Conservation (phyloP, 2,329 filamentous ascomycete genomes). For the Elsinoe perseae region DNA sequence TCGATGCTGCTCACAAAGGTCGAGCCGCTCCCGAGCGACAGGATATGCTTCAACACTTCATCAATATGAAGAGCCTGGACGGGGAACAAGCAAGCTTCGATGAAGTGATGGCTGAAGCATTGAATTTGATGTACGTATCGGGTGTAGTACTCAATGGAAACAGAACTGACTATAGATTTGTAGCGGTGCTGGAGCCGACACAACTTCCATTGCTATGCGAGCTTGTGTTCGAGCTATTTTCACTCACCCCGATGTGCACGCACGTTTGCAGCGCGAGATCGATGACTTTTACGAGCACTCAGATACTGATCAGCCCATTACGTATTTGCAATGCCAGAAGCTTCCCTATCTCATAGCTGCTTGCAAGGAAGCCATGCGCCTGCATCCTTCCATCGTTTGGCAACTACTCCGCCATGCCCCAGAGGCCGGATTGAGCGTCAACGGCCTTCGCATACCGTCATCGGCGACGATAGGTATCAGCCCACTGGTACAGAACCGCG, state of each 20-base stretch:
- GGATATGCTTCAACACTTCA: constrained; percentile 20
- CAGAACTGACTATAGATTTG: background rate
- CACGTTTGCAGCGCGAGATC: constrained; percentile 4
- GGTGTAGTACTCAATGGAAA: background rate
- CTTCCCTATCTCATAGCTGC: background rate
- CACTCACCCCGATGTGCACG: background rate
- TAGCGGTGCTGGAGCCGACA: constrained; percentile 17
- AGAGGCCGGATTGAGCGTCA: background rate
- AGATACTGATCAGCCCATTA: background rate
- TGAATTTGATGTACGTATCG: constrained; percentile 7
- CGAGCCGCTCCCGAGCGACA: background rate
- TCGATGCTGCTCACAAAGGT: background rate
- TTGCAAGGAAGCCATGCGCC: background rate
- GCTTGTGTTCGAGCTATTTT: constrained; percentile 5
- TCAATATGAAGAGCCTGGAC: constrained; percentile 14
- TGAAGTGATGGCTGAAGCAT: constrained; percentile 18
- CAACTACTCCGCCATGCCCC: background rate
- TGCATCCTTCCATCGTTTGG: background rate
- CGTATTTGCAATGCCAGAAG: constrained; percentile 26
- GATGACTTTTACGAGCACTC: background rate
- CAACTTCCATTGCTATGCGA: constrained; percentile 12
- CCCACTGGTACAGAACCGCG: constrained; percentile 17
- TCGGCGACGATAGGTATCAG: constrained; percentile 16
- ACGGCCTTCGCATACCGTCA: constrained; percentile 19
- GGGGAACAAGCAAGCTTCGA: constrained; percentile 11